These are phyloP conservation scores for Penicillium atrosanguineum DNA, from an alignment of 495 filamentous ascomycete genomes.

Conservation along the genomic window DNA sequence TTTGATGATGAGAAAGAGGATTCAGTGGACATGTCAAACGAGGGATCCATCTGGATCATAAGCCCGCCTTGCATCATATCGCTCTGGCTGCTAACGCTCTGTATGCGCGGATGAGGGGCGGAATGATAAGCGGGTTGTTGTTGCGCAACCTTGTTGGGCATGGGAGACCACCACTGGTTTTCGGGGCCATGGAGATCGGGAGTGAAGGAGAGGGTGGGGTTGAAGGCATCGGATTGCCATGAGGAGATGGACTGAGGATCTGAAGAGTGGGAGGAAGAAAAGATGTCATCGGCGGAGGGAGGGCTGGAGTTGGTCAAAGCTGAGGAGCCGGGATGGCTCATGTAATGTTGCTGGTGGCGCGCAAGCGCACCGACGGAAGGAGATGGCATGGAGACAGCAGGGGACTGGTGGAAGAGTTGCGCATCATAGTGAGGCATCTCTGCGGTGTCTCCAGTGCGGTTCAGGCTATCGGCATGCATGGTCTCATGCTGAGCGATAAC, in stretches of 20 bases:
- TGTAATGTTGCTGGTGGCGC: constrained; percentile 37
- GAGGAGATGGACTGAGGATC: constrained; percentile 44
- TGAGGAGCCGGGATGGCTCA: constrained; percentile 34
- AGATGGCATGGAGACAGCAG: constrained; percentile 40
- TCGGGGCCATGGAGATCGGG: constrained; percentile 42
- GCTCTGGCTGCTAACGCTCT: constrained; percentile 30
- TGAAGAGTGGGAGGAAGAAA: constrained; percentile 45
- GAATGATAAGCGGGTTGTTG: constrained; percentile 38
- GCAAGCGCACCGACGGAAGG: constrained; percentile 29
- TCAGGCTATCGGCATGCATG: constrained; percentile 24
- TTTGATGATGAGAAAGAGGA: constrained; percentile 32
- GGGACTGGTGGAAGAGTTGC: constrained; percentile 34
- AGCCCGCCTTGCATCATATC: constrained; percentile 44
- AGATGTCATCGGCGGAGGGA: constrained; percentile 43
- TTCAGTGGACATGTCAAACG: constrained; percentile 36
- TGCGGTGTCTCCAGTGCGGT: constrained; percentile 25
- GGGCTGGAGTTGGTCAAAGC: constrained; percentile 39
- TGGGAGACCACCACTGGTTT: constrained; percentile 45
- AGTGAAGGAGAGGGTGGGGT: constrained; percentile 38
- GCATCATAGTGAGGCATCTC: constrained; percentile 41
- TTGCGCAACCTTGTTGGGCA: constrained; percentile 37
- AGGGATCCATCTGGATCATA: constrained; percentile 47
- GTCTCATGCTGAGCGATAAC: constrained; percentile 43
- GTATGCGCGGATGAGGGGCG: constrained; percentile 31
- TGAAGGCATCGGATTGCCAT: constrained; percentile 45